Evolutionary conservation across 108 stramenopile species (phyloP), one percentile per base, ranked within the genome.

Genomic region (Cyclotella kingstonii): DNA sequence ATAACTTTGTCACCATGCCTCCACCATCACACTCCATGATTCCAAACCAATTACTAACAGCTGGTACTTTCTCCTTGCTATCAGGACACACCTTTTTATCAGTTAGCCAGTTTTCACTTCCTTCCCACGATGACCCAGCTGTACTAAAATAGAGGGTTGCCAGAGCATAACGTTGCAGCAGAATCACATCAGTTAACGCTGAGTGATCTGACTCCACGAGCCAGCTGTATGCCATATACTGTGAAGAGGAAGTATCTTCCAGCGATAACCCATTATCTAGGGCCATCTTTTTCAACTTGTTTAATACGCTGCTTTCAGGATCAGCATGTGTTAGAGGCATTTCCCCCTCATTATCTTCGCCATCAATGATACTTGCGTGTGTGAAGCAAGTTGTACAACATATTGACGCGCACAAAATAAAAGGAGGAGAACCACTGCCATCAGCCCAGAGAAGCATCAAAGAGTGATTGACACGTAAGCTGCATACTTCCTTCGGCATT

Each of bases 161-260:
- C 11, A 86, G 54, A 45, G 71, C 74, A 67, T 77, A 86, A 14
- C 70, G 66, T 72, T 86, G 81, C 7, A 47, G 27, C 8, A 60
- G 18, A 30, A 54, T 31, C 28, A 61, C 46, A 43, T 70, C 68
- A 9, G 68, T 51, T 0, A 70, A 22, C 12, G 28, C 21, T 5
- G 35, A 30, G 38, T 69, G 54, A 22, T 40, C 44, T 15, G 39
- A 30, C n/a, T 42, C 57, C 30, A 51, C 68, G 15, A 70, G 42
- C 68, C 68, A 70, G 41, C 26, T 61, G 57, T 70, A 70, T 6
- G 68, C 52, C 28, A 61, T 70, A 40, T 54, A 70, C 42, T 70
- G 68, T 30, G 52, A 34, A 0, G 68, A 61, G 21, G 41, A 40
- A 4, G 53, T 53, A 47, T 70, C 45, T 22, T 61, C 45, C 23